phyloP scores from a whole-genome alignment of 192 early-diverging fungal species.

The Backusella mclennaniae region DNA sequence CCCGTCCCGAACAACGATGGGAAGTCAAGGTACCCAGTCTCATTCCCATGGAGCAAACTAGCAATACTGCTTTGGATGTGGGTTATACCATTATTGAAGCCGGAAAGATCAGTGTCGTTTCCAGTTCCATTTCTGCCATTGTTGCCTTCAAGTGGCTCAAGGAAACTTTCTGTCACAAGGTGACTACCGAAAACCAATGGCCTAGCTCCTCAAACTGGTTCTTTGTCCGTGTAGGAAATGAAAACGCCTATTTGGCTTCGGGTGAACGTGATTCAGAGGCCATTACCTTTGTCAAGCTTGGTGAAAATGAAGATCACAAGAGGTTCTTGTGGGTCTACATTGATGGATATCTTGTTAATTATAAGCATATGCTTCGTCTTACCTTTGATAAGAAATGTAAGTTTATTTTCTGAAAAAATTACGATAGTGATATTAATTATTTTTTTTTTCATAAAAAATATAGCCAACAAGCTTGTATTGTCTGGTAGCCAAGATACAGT shows the following conservation, averaged over 20 bases:
- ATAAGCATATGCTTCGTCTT: slow-evolving; percentile 25
- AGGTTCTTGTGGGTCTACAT: slow-evolving; percentile 28
- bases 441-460: slow-evolving; percentile 4
- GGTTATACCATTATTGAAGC: slow-evolving; percentile 12
- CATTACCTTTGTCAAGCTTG: slow-evolving; percentile 5
- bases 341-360: slow-evolving; percentile 33
- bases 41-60: slow-evolving; percentile 5
- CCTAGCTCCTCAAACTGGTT: slow-evolving; percentile 26
- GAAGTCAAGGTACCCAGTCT: slow-evolving; percentile 19
- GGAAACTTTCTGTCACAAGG: slow-evolving; percentile 17
- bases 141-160: slow-evolving; percentile 29
- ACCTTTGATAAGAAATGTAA: slow-evolving; percentile 13
- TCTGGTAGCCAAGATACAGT: neutral
- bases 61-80: neutral
- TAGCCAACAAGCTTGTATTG: slow-evolving; percentile 12
- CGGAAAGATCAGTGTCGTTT: slow-evolving; percentile 18
- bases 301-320: slow-evolving; percentile 17
- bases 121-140: slow-evolving; percentile 18
- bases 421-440: neutral
- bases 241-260: slow-evolving; percentile 21
- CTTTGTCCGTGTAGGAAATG: slow-evolving; percentile 19
- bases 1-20: slow-evolving; percentile 25
- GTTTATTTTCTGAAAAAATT: slow-evolving; percentile 2
- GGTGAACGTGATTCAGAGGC: slow-evolving; percentile 9
- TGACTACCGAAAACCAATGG: slow-evolving; percentile 18